Base-by-base conservation (phyloP, 164 flowering plant species). In the Litsea cubeba region DNA sequence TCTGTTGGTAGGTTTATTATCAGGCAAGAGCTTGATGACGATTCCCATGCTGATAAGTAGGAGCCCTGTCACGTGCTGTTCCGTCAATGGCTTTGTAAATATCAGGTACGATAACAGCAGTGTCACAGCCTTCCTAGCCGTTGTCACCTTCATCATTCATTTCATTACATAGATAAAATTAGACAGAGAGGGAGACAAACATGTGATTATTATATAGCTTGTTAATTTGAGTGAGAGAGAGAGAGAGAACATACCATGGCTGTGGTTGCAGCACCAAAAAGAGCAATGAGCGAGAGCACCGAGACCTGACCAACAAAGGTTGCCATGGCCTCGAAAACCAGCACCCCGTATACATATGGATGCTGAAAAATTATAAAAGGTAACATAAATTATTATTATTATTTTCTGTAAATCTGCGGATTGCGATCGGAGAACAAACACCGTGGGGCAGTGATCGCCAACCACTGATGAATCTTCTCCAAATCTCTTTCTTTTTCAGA, bases 241-340 rank as follows among this genome's bases (percentile, higher is more conserved):
- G 46, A 40, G 46, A 7, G 46, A 6, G 46, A 5, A 1, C 46
- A 40, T 23, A 58, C 72, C 98, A 95, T 91, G 65, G 98, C 97
- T 2, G 99, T 95, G 12, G 97, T 91, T 51, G 99, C 99, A 46
- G 99, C 99, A 12, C 99, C 99, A 67, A 95, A 93, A 12, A 95
- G 25, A 60, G 99, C 99, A 74, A 95, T 91, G 78, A 95, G 94
- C 28, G 97, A 93, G 23, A 95, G 85, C 51, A 95, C 98, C 0
- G 99, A 95, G 49, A 95, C 94, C 83, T 95, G 99, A 58, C 99
- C 98, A 0, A 95, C 81, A 46, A 88, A 95, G 2, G 99, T 95
- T 51, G 99, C 99, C 94, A 91, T 90, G 12, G 99, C 97, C 85
- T 95, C 98, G 35, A 95, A 92, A 25, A 95, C 85, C 49, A 95